Evolutionary conservation across 1,284 basidiomycete species (phyloP).

Genomic region (Pascua sp.): DNA sequence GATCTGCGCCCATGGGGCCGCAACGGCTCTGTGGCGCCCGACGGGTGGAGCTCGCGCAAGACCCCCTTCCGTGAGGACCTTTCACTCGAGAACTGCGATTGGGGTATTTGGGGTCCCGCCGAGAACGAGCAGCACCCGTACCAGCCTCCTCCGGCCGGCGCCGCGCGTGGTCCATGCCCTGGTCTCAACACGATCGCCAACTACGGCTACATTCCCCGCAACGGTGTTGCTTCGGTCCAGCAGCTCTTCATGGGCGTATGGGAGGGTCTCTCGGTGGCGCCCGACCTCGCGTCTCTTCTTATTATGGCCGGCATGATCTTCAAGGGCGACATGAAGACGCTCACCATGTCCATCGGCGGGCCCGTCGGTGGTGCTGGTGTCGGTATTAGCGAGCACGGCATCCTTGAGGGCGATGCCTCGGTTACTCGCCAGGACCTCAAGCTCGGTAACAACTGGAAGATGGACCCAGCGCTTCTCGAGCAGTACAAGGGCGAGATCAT

Average conservation of each 20-base stretch:
- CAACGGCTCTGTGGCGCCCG: too few relatives aligned
- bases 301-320: neutral
- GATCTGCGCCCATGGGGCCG: too few relatives aligned
- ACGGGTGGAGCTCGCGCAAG: neutral
- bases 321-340: slow-evolving; percentile 7
- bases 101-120: too few relatives aligned
- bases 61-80: slow-evolving; percentile 2
- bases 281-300: slow-evolving; percentile 9
- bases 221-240: slow-evolving; percentile 32
- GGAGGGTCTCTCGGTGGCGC: slow-evolving; percentile 7
- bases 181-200: slow-evolving; percentile 44
- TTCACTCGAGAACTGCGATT: slow-evolving; percentile 3
- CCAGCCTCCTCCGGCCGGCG: slow-evolving; percentile 18
- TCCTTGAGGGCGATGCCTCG: slow-evolving; percentile 13
- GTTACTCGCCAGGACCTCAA: slow-evolving; percentile 8
- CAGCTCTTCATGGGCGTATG: slow-evolving; percentile 18
- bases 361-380: neutral
- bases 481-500: slow-evolving; percentile 1
- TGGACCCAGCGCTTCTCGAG: neutral
- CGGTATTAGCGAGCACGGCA: slow-evolving; percentile 9
- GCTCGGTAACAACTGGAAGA: neutral
- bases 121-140: slow-evolving; percentile 24
- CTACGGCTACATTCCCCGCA: slow-evolving; percentile 29
- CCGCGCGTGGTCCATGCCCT: slow-evolving; percentile 37
- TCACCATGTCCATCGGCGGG: slow-evolving; percentile 8